Evolutionary conservation across 257 asterid species (phyloP).

Genomic region (Forsythia viridissima): DNA sequence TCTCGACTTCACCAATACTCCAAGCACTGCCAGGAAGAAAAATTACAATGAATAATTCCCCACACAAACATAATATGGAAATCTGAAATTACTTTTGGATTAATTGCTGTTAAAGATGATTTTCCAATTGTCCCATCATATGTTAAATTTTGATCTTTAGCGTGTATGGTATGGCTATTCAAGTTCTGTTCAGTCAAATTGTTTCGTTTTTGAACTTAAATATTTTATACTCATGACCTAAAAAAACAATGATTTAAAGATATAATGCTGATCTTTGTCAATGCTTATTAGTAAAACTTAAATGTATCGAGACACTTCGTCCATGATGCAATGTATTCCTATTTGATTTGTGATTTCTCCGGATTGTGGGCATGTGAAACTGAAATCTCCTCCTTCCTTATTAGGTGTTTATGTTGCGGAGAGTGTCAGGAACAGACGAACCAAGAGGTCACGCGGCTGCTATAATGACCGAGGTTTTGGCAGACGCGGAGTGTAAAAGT

Average conservation of each 20-base stretch:
- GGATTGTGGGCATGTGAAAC: background rate
- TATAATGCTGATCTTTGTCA: background rate
- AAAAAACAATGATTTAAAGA: background rate
- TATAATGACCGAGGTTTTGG: constrained; percentile 80
- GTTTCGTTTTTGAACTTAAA: background rate
- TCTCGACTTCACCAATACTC: background rate
- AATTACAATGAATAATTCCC: background rate
- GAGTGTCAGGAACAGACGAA: constrained; percentile 63
- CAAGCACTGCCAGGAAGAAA: background rate
- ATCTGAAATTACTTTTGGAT: background rate
- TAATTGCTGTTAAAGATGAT: background rate
- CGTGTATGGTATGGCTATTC: background rate
- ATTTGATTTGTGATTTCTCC: background rate
- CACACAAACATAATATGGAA: background rate
- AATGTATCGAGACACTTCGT: background rate
- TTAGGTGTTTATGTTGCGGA: constrained; percentile 77
- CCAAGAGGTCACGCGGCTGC: constrained; percentile 88
- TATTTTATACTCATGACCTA: background rate
- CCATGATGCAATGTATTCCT: background rate
- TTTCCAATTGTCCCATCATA: background rate
- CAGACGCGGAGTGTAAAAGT: constrained; percentile 73
- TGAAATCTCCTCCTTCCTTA: background rate
- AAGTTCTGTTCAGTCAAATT: background rate
- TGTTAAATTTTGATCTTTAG: background rate
- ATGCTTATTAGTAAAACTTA: background rate